Evolutionary conservation across 2,329 filamentous ascomycete species (phyloP).

Genomic region (Hawksworthiomyces lignivorus): DNA sequence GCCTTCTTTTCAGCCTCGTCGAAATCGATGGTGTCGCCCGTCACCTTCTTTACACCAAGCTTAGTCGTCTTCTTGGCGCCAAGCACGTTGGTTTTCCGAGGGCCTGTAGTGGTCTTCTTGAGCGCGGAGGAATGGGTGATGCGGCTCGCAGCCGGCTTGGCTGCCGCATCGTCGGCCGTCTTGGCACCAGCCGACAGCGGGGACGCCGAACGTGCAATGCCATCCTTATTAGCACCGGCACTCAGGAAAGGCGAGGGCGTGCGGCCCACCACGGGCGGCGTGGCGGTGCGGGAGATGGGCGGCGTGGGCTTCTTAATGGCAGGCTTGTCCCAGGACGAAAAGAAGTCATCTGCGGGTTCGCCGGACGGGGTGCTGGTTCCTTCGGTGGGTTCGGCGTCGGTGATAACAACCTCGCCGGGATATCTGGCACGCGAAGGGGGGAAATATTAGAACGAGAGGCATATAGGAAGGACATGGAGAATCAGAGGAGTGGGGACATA

Average conservation of each 20-base stretch:
- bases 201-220: slow-evolving; percentile 69
- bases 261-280: slow-evolving; percentile 72
- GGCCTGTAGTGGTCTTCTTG: slow-evolving; percentile 63
- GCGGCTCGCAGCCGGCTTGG: slow-evolving; percentile 58
- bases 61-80: slow-evolving; percentile 76
- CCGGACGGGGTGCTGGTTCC: slow-evolving; percentile 69
- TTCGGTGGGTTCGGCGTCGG: slow-evolving; percentile 59
- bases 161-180: slow-evolving; percentile 37
- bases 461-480: neutral
- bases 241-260: slow-evolving; percentile 87
- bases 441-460: neutral
- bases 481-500: slow-evolving; percentile 42
- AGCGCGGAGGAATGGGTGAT: slow-evolving; percentile 74
- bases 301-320: slow-evolving; percentile 94
- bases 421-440: slow-evolving; percentile 44
- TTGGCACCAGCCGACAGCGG: slow-evolving; percentile 62
- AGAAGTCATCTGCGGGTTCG: slow-evolving; percentile 87
- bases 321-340: slow-evolving; percentile 98
- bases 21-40: slow-evolving; percentile 77
- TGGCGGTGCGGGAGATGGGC: slow-evolving; percentile 80
- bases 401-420: slow-evolving; percentile 78
- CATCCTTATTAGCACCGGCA: slow-evolving; percentile 60
- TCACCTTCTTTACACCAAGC: slow-evolving; percentile 88
- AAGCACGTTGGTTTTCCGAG: slow-evolving; percentile 79
- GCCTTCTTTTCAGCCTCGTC: slow-evolving; percentile 96